Evolutionary conservation across 768 basidiomycete genomes (phyloP), one percentile per base, ranked within the genome.

Genomic region (Leccinum sublutescens): DNA sequence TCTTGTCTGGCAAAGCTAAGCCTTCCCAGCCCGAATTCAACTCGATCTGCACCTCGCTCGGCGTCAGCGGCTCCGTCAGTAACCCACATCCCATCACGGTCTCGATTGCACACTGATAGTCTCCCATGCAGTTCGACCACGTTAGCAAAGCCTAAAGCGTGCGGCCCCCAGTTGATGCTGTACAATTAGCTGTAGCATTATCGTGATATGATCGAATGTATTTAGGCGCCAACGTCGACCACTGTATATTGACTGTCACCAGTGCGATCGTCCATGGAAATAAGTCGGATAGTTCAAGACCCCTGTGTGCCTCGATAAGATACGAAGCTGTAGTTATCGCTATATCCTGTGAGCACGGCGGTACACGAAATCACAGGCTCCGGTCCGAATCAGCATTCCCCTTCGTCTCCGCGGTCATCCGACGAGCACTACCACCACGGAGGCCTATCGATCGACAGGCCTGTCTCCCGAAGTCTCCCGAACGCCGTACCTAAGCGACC

Each of bases 1-100:
- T 88, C 63, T 78, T 82, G 70, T 75, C 76, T 11, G 84, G 80
- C 7, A 62, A 19, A 0, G 38, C 14, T 4, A 79, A 65, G 58
- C 79, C 86, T 14, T 81, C 80, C 9, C 60, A 71, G 8, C 58
- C 64, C 0, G 87, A 88, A 63, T 87, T 85, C 71, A 68, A 74
- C 36, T 68, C 68, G 25, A 74, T 88, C 58, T 80, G 83, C 1
- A 9, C 11, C 0, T 78, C 66, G 3, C 74, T 88, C 21, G 73
- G 67, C 17, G 77, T 86, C 64, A 64, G 70, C 25, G 60, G 50
- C 33, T 38, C 66, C 9, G 82, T 82, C 58, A 57, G 65, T 66
- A 3, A 2, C 53, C 4, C 7, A 9, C 25, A 23, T 12, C 14
- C 1, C 2, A 5, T 12, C 36, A 6, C 12, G 17, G 8, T 27